A percentile compares a stretch with the other conserved stretches of the same genome.
These are phyloP conservation scores for Dovyalis caffra DNA, from an alignment of 345 rosid species.

Conservation along the genomic window DNA sequence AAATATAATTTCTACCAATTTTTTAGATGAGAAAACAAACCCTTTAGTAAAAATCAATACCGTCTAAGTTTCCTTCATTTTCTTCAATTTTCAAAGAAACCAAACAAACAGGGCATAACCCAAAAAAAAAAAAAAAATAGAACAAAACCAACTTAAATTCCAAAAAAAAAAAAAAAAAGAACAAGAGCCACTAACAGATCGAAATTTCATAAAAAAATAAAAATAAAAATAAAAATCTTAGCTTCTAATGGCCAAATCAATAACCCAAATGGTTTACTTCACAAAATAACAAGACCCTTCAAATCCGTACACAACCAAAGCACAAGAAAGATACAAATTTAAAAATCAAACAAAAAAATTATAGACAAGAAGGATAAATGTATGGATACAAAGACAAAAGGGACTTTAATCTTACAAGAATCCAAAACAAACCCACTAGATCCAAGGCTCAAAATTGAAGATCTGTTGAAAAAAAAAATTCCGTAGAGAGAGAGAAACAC, in stretches of 20 bases:
- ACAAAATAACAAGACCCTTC: neutral
- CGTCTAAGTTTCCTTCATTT: neutral
- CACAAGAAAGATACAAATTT: neutral
- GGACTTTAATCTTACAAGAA: neutral
- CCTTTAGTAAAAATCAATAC: neutral
- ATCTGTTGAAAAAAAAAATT: constrained; percentile 19
- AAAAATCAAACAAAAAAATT: neutral
- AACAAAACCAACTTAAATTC: neutral
- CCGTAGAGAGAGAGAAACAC: constrained; percentile 29
- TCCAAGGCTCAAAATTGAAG: constrained; percentile 2
- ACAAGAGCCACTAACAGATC: too few species aligned
- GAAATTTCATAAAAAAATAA: neutral
- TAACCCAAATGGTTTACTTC: neutral
- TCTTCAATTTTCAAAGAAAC: neutral
- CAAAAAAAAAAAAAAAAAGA: too few species aligned
- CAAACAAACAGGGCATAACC: constrained; percentile 9
- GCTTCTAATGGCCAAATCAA: neutral
- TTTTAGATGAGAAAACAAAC: too few species aligned
- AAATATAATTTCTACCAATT: too few species aligned
- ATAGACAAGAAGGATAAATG: neutral
- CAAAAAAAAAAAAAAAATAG: neutral
- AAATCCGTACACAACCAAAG: constrained; percentile 4
- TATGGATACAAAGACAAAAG: neutral
- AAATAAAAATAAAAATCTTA: neutral
- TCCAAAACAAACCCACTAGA: neutral